Conservation (phyloP, 179 eudicot genomes). For the Patellifolia procumbens region DNA sequence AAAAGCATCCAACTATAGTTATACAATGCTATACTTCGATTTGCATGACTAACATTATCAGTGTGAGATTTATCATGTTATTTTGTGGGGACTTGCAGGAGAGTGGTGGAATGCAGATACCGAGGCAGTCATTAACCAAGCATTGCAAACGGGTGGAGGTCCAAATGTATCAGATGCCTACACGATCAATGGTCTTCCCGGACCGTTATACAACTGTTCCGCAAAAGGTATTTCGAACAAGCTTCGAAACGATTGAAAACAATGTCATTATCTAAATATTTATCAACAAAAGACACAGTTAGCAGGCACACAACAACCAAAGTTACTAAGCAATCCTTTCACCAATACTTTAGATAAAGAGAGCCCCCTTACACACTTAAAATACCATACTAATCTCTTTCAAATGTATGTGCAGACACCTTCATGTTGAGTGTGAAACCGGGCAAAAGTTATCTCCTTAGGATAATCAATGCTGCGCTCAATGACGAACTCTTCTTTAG, state of each 20-base stretch:
- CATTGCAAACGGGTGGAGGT: slow-evolving; percentile 45
- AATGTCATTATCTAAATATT: too few relatives aligned
- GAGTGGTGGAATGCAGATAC: slow-evolving; percentile 55
- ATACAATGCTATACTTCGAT: background rate
- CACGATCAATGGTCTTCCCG: slow-evolving; percentile 64
- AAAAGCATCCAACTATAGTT: slow-evolving; percentile 6
- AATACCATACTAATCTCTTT: background rate
- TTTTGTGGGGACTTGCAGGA: background rate
- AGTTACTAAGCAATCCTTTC: too few relatives aligned
- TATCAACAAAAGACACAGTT: too few relatives aligned
- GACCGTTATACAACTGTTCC: slow-evolving; percentile 51
- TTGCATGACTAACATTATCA: too few relatives aligned
- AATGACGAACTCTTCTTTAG: slow-evolving; percentile 41
- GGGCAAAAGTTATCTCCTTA: slow-evolving; percentile 33
- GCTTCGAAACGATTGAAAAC: background rate
- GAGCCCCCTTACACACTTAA: too few relatives aligned
- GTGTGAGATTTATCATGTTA: background rate
- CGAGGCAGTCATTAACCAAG: slow-evolving; percentile 48
- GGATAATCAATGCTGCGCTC: slow-evolving; percentile 41
- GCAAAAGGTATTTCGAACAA: slow-evolving; percentile 39
- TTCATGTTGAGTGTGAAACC: slow-evolving; percentile 43
- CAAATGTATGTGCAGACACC: slow-evolving; percentile 38
- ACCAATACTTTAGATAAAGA: too few relatives aligned
- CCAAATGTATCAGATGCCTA: slow-evolving; percentile 43
- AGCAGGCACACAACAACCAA: too few relatives aligned